Evolutionary conservation across 2,329 filamentous ascomycete genomes (phyloP), one percentile per base, ranked within the genome.

Genomic region (Epichloe festucae): DNA sequence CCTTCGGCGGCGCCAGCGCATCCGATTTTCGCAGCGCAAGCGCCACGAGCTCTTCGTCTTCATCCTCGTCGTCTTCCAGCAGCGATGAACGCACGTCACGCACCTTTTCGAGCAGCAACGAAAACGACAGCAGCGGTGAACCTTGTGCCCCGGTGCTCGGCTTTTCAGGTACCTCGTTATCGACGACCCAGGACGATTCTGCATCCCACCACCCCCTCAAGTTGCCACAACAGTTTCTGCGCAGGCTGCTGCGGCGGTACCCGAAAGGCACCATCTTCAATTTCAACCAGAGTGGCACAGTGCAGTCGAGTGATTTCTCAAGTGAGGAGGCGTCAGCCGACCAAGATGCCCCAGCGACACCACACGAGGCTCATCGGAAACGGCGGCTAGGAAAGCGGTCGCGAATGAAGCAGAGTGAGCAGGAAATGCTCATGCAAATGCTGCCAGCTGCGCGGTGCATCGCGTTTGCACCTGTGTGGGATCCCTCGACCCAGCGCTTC

Each of bases 401-500:
- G 3, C 54, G 51, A 21, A 52, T 54, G 0, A 56, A 56, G 17
- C 50, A 57, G 21, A 52, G 49, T 5, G 59, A 63, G 44, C 59
- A 58, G 14, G 54, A 41, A 6, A 48, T 62, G 7, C 60, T 75
- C 2, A 53, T 63, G 0, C 52, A 59, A 2, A 59, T 67, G 0
- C 70, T 78, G 6, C 68, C 73, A 0, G 65, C 65, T 0, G 73
- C 73, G 1, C 63, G 73, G 5, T 74, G 70, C 31, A 61, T 78
- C 0, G 69, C 69, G 0, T 68, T 76, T 46, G 63, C 76, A 2
- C 75, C 75, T 0, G 57, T 77, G 0, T 77, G 73, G 73, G 72
- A 76, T 50, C 55, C 55, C 0, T 62, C 67, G 5, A 67, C 65
- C 50, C 67, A 75, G 40, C 63, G 73, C 10, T 76, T 73, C 70